phyloP scores from a whole-genome alignment of 805 yeast genomes.

The Teunomyces tritomae region DNA sequence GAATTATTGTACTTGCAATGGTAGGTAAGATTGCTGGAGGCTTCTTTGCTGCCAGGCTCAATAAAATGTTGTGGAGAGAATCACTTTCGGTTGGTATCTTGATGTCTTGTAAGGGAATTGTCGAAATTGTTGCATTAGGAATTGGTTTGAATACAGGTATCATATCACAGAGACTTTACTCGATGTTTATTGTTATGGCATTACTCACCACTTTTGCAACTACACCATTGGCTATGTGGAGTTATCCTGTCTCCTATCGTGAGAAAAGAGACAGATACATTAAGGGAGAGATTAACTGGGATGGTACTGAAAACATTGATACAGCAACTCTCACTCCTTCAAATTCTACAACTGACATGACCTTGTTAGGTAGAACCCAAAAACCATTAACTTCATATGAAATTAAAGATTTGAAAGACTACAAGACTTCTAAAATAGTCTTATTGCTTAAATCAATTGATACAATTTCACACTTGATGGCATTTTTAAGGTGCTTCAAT shows the following conservation, averaged over 20 bases:
- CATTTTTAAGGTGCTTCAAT: constrained; percentile 28
- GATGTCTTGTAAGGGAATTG: constrained; percentile 89
- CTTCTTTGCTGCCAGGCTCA: constrained; percentile 55
- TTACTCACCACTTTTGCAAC: constrained; percentile 74
- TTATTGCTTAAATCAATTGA: constrained; percentile 30
- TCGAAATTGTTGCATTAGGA: constrained; percentile 74
- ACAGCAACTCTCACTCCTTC: constrained; percentile 6
- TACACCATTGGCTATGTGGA: constrained; percentile 64
- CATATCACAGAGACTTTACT: constrained; percentile 59
- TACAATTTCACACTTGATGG: constrained; percentile 32
- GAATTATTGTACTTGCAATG: constrained; percentile 65
- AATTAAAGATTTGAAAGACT: constrained; percentile 17
- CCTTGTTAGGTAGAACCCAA: not conserved
- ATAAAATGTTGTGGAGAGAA: constrained; percentile 70
- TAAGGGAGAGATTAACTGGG: constrained; percentile 24
- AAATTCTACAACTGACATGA: not conserved
- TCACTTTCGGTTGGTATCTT: constrained; percentile 72
- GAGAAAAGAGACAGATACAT: constrained; percentile 41
- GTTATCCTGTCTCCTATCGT: constrained; percentile 63
- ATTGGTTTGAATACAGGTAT: constrained; percentile 73
- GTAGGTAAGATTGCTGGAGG: constrained; percentile 70
- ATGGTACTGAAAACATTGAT: constrained; percentile 17
- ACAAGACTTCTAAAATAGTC: constrained; percentile 23
- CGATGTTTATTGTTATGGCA: constrained; percentile 85
- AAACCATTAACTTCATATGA: constrained; percentile 6